Percentiles rank a stretch among this genome's conserved stretches.
Conservation (phyloP, 2,329 filamentous ascomycete genomes). For the Phaeosphaeria sp. region DNA sequence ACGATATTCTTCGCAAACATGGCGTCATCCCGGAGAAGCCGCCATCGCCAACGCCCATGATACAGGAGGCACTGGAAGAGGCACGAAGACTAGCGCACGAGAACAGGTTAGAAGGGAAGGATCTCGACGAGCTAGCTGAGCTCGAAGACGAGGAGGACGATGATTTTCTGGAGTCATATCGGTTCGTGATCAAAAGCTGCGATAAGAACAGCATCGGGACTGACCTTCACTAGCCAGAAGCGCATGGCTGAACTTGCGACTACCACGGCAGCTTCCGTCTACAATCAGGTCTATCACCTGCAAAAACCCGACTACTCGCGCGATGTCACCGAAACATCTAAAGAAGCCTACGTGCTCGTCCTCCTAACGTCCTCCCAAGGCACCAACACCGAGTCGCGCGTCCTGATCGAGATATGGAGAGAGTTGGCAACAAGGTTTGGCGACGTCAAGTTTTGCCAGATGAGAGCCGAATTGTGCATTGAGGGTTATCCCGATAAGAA, state of each 20-base stretch:
- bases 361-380: slow-evolving; percentile 80
- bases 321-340: slow-evolving; percentile 90
- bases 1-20: slow-evolving; percentile 97
- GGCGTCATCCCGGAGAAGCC: slow-evolving; percentile 98
- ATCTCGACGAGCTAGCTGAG: slow-evolving; percentile 90
- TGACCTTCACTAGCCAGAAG: slow-evolving; percentile 63
- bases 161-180: slow-evolving; percentile 84
- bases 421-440: slow-evolving; percentile 84
- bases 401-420: slow-evolving; percentile 85
- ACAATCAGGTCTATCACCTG: slow-evolving; percentile 90
- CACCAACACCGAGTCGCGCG: slow-evolving; percentile 82
- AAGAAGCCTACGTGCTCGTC: slow-evolving; percentile 72
- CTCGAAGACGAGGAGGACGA: slow-evolving; percentile 97
- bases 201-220: background rate
- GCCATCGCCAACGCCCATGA: slow-evolving; percentile 91
- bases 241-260: slow-evolving; percentile 81
- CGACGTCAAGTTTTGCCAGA: slow-evolving; percentile 97
- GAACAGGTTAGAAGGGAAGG: slow-evolving; percentile 91
- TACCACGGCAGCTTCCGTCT: slow-evolving; percentile 76
- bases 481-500: slow-evolving; percentile 96
- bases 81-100: slow-evolving; percentile 85
- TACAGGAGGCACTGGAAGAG: slow-evolving; percentile 90
- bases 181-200: slow-evolving; percentile 50
- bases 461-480: slow-evolving; percentile 88
- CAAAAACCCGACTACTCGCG: slow-evolving; percentile 92